Percentiles rank a stretch among this genome's conserved stretches.
Conservation (phyloP, 345 rosid genomes). For the Stellera chamaejasme region DNA sequence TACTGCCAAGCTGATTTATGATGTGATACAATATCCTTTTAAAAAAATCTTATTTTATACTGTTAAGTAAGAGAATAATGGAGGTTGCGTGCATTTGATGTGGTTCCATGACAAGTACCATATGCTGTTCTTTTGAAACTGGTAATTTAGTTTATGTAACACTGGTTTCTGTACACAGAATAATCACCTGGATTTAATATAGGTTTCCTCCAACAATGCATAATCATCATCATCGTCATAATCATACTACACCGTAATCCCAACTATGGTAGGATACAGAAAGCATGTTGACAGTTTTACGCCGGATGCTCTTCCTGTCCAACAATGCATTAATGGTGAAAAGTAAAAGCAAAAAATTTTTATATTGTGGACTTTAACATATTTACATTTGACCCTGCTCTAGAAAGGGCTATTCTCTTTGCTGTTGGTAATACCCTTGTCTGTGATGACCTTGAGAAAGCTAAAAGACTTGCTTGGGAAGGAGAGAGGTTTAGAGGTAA, state of each 20-base stretch:
- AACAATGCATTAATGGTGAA: background rate
- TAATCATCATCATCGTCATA: no score
- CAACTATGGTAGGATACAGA: no score
- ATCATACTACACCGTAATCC: no score
- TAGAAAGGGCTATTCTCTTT: slow-evolving; percentile 90
- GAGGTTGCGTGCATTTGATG: slow-evolving; percentile 1
- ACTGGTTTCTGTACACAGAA: no score
- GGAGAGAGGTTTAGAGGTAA: slow-evolving; percentile 93
- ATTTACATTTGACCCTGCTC: slow-evolving; percentile 65
- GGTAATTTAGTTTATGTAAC: no score
- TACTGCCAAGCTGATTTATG: slow-evolving; percentile 73
- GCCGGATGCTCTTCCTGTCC: no score
- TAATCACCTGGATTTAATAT: no score
- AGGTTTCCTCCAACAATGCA: no score
- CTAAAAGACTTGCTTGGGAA: slow-evolving; percentile 86
- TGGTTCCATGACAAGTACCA: no score
- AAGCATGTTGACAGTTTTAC: no score
- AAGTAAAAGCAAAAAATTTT: background rate
- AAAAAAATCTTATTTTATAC: slow-evolving; percentile 17
- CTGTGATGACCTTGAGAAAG: slow-evolving; percentile 96
- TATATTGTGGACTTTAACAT: slow-evolving; percentile 56
- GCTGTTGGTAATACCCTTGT: slow-evolving; percentile 97
- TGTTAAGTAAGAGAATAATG: background rate
- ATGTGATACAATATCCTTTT: slow-evolving; percentile 95
- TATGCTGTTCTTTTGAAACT: no score